A percentile compares a stretch with the other conserved stretches of the same genome.
Evolutionary conservation across 768 basidiomycete genomes (phyloP).

Genomic region (Kondoa malvinella): DNA sequence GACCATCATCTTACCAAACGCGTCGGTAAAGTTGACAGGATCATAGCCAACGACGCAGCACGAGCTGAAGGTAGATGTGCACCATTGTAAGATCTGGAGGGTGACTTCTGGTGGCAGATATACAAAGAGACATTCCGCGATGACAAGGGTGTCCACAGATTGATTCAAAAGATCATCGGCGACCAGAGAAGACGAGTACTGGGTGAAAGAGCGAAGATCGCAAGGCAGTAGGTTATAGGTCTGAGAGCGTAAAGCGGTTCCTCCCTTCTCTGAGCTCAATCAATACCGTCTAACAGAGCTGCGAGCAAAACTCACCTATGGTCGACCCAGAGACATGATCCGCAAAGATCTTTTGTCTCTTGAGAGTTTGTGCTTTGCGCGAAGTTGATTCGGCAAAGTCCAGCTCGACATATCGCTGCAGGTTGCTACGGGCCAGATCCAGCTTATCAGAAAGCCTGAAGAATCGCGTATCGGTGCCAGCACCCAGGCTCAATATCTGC

Average conservation of each 20-base stretch:
- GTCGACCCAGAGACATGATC: not conserved
- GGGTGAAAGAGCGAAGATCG: constrained; percentile 51
- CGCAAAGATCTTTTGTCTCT: constrained; percentile 46
- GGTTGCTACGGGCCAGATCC: constrained; percentile 23
- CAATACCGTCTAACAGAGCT: not conserved
- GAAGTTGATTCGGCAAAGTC: constrained; percentile 76
- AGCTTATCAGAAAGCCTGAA: constrained; percentile 42
- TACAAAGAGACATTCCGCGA: constrained; percentile 85
- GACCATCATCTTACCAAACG: constrained; percentile 85
- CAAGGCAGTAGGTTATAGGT: constrained; percentile 56
- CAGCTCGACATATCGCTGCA: constrained; percentile 61
- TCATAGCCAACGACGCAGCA: constrained; percentile 57
- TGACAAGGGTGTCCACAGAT: constrained; percentile 55
- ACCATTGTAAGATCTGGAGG: constrained; percentile 52
- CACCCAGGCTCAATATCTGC: constrained; percentile 86
- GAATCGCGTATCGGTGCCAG: constrained; percentile 88
- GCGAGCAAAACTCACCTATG: not conserved
- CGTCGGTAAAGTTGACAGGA: constrained; percentile 74
- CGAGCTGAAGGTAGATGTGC: constrained; percentile 42
- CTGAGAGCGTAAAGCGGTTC: constrained; percentile 42
- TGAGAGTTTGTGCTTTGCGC: constrained; percentile 65
- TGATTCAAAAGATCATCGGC: constrained; percentile 39
- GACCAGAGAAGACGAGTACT: constrained; percentile 30
- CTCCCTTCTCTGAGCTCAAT: constrained; percentile 48
- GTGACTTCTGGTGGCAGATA: constrained; percentile 57